These are phyloP conservation scores for Clavaria fumosa DNA, from an alignment of 768 basidiomycete genomes.

Conservation along the genomic window DNA sequence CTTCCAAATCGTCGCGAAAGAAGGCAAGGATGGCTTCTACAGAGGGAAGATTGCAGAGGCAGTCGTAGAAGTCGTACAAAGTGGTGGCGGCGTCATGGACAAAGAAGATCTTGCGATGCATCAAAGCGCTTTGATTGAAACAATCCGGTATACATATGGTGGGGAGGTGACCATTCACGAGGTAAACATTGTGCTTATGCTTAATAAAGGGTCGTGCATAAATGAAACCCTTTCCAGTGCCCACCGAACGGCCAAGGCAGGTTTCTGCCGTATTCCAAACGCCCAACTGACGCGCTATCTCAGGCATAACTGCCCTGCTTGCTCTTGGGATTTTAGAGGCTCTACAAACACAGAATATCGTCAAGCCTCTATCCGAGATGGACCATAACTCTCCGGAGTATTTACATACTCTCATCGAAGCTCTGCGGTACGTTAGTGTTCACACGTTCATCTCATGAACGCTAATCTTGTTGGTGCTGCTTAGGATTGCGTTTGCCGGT, in stretches of 20 bases:
- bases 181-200: slow-evolving; percentile 31
- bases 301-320: slow-evolving; percentile 80
- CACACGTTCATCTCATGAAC: no score
- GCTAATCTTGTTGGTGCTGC: slow-evolving; percentile 4
- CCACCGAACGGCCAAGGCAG: slow-evolving; percentile 92
- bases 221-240: slow-evolving; percentile 36
- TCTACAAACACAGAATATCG: slow-evolving; percentile 59
- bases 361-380: slow-evolving; percentile 55
- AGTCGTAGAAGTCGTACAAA: slow-evolving; percentile 73
- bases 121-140: slow-evolving; percentile 64
- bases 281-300: slow-evolving; percentile 2
- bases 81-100: slow-evolving; percentile 85
- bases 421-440: slow-evolving; percentile 41
- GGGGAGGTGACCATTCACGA: slow-evolving; percentile 83
- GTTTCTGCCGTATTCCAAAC: no score
- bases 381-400: slow-evolving; percentile 88
- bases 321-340: slow-evolving; percentile 87
- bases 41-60: slow-evolving; percentile 82
- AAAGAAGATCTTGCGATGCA: slow-evolving; percentile 87
- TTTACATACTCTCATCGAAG: slow-evolving; percentile 75
- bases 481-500: slow-evolving; percentile 67
- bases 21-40: slow-evolving; percentile 91
- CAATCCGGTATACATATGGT: slow-evolving; percentile 82
- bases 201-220: not conserved
- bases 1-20: slow-evolving; percentile 60